phyloP scores from a whole-genome alignment of 345 rosid genomes.

The Salix arbutifolia region DNA sequence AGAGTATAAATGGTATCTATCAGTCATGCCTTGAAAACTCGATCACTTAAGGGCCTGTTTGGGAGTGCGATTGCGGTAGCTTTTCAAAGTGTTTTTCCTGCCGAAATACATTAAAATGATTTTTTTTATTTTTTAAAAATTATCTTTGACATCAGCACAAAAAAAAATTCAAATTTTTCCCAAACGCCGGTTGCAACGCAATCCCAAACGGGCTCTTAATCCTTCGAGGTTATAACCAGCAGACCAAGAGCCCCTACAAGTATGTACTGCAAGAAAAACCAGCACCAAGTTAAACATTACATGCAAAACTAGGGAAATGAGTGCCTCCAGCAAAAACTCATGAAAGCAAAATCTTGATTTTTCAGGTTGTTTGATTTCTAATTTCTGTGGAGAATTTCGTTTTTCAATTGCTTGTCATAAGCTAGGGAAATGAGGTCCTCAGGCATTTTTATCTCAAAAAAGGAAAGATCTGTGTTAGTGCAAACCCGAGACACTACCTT shows the following conservation, averaged over 20 bases:
- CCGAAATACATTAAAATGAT: no score
- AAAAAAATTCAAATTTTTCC: no score
- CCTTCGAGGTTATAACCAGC: constrained; percentile 64
- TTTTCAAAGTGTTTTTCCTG: no score
- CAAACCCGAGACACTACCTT: constrained; percentile 33
- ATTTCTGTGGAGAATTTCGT: not conserved
- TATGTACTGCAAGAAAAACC: constrained; percentile 47
- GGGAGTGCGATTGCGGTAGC: no score
- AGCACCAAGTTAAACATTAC: not conserved
- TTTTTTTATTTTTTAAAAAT: no score
- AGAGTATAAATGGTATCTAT: not conserved
- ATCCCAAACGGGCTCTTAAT: no score
- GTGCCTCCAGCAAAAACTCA: no score
- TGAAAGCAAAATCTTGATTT: not conserved
- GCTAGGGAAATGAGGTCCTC: not conserved
- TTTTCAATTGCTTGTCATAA: not conserved
- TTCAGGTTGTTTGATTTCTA: not conserved
- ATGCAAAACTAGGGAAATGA: no score
- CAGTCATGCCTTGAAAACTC: not conserved
- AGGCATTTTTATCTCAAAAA: not conserved
- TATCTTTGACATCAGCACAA: no score
- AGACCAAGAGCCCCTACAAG: constrained; percentile 53
- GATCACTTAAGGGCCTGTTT: no score
- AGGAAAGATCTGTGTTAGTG: not conserved
- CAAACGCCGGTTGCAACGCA: no score